Conservation (phyloP, 2,329 filamentous ascomycete genomes). For the Penicillium sp. region DNA sequence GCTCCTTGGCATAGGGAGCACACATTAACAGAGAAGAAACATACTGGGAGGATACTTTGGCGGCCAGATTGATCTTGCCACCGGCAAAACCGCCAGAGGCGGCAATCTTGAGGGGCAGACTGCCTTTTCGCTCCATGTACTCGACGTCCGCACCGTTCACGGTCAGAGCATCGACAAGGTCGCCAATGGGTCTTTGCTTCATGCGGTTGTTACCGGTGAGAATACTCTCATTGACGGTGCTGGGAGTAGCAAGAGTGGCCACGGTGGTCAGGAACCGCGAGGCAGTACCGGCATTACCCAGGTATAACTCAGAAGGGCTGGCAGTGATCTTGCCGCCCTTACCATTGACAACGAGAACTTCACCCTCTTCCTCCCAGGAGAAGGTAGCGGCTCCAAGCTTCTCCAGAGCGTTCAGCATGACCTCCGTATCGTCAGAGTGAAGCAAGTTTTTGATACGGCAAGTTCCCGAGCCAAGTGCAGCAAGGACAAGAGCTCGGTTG, state of each 20-base stretch:
- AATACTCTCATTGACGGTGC: slow-evolving; percentile 64
- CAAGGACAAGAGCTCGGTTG: slow-evolving; percentile 90
- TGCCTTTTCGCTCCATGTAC: slow-evolving; percentile 79
- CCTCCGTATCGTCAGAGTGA: slow-evolving; percentile 95
- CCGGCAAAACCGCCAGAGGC: slow-evolving; percentile 81
- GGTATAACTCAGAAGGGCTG: slow-evolving; percentile 73
- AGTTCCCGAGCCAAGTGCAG: slow-evolving; percentile 79
- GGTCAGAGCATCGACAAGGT: slow-evolving; percentile 84
- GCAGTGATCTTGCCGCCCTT: slow-evolving; percentile 84
- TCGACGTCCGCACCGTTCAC: slow-evolving; percentile 83
- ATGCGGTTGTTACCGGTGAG: slow-evolving; percentile 93
- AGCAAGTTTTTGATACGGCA: slow-evolving; percentile 89
- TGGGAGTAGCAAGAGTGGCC: slow-evolving; percentile 73
- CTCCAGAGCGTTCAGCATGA: slow-evolving; percentile 90
- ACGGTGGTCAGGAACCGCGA: slow-evolving; percentile 94
- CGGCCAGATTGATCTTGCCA: slow-evolving; percentile 85
- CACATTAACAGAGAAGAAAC: slow-evolving; percentile 97
- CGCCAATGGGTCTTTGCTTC: slow-evolving; percentile 92
- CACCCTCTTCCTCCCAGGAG: slow-evolving; percentile 92
- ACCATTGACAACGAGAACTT: slow-evolving; percentile 81
- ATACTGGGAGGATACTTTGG: slow-evolving; percentile 97
- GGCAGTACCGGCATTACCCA: slow-evolving; percentile 94
- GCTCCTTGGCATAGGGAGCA: slow-evolving; percentile 91
- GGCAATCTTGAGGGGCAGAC: slow-evolving; percentile 77
- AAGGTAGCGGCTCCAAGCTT: slow-evolving; percentile 84